Evolutionary conservation across 768 basidiomycete genomes (phyloP).

Genomic region (Panus rudis): DNA sequence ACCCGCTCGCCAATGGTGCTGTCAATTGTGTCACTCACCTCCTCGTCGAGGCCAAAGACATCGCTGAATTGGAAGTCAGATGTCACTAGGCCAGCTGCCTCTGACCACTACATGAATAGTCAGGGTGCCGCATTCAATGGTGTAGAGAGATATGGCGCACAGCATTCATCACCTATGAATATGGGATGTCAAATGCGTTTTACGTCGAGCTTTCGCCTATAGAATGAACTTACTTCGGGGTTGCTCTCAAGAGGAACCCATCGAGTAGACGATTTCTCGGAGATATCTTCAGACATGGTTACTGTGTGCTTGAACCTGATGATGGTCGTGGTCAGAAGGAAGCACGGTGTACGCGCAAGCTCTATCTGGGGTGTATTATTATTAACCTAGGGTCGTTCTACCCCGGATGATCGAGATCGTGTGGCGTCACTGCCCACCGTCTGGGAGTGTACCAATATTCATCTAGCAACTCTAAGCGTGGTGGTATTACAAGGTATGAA

Average conservation of each 20-base stretch:
- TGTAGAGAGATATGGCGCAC: conserved; percentile 22
- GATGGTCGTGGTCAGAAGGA: neutral
- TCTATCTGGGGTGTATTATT: neutral
- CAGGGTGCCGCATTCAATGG: neutral
- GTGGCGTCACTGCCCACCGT: too few relatives aligned
- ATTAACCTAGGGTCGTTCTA: too few relatives aligned
- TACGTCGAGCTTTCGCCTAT: neutral
- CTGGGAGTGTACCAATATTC: too few relatives aligned
- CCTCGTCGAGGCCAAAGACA: conserved; percentile 65
- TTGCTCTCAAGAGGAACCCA: conserved; percentile 86
- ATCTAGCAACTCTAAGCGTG: too few relatives aligned
- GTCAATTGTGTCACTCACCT: too few relatives aligned
- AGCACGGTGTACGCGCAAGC: neutral
- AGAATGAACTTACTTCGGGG: conserved; percentile 37
- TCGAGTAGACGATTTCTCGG: neutral
- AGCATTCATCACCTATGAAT: conserved; percentile 38
- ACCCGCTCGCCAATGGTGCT: neutral
- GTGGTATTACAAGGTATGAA: too few relatives aligned
- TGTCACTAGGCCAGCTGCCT: conserved; percentile 54
- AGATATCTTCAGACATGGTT: neutral
- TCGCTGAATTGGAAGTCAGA: conserved; percentile 53
- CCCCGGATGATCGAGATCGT: too few relatives aligned
- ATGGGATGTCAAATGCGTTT: neutral
- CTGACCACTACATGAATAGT: conserved; percentile 48
- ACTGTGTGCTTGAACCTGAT: neutral